These are phyloP conservation scores for Didymella exigua DNA, from an alignment of 2,329 filamentous ascomycete species.

Conservation along the genomic window DNA sequence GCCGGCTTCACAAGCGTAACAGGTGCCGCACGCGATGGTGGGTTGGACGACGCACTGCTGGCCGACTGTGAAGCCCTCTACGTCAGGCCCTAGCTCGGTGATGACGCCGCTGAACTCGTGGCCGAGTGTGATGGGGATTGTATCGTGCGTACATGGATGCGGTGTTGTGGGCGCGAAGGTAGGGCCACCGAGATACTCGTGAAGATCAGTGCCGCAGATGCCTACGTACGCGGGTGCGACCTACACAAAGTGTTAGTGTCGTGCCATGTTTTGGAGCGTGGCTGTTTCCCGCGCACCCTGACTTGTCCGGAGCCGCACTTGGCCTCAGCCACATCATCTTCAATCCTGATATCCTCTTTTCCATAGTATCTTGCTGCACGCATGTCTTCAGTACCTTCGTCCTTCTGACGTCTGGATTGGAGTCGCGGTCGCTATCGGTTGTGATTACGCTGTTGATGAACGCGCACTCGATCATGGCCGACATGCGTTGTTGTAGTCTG, in stretches of 20 bases:
- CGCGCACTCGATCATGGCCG: conserved; percentile 36
- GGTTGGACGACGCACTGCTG: conserved; percentile 65
- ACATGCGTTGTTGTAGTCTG: conserved; percentile 21
- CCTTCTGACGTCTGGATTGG: neutral
- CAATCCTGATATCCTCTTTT: conserved; percentile 61
- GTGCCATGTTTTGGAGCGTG: too few species aligned
- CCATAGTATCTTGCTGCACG: conserved; percentile 62
- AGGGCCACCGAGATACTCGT: conserved; percentile 59
- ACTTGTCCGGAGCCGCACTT: conserved; percentile 59
- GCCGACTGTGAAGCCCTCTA: conserved; percentile 57
- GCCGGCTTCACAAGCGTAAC: conserved; percentile 60
- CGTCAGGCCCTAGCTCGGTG: conserved; percentile 61
- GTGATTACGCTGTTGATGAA: conserved; percentile 38
- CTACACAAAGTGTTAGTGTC: conserved; percentile 16
- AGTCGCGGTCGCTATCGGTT: conserved; percentile 12
- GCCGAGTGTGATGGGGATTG: conserved; percentile 65
- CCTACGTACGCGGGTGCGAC: conserved; percentile 57
- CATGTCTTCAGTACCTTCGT: conserved; percentile 46
- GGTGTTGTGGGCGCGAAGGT: conserved; percentile 58
- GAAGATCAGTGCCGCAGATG: conserved; percentile 60
- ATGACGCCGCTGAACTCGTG: conserved; percentile 70
- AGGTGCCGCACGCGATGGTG: conserved; percentile 63
- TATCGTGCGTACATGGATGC: conserved; percentile 64
- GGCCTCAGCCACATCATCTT: conserved; percentile 55
- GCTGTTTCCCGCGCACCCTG: too few species aligned